A percentile compares a stretch with the other conserved stretches of the same genome.
Conservation (phyloP, 345 rosid genomes). For the Hypericum androsaemum region DNA sequence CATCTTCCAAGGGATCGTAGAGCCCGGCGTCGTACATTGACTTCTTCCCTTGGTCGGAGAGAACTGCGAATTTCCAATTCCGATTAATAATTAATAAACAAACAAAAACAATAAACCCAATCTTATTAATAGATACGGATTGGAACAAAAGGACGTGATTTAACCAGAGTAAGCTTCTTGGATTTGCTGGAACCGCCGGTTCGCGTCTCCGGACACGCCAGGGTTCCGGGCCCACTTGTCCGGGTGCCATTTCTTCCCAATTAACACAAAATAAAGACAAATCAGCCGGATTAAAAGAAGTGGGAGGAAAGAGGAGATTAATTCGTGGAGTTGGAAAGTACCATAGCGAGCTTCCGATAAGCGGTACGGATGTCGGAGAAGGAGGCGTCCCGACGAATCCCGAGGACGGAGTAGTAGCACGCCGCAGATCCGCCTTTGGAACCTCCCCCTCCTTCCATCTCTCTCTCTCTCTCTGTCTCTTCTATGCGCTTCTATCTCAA, state of each 20-base stretch:
- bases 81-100: not conserved
- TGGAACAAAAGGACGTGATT: not conserved
- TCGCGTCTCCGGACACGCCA: slow-evolving; percentile 57
- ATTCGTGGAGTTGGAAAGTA: slow-evolving; percentile 9
- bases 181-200: slow-evolving; percentile 78
- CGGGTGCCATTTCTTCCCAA: slow-evolving; percentile 79
- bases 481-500: not conserved
- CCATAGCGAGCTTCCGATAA: slow-evolving; percentile 88
- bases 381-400: slow-evolving; percentile 72
- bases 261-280: not conserved
- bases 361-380: slow-evolving; percentile 72
- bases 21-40: slow-evolving; percentile 76
- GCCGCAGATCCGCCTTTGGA: slow-evolving; percentile 41
- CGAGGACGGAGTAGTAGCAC: slow-evolving; percentile 65
- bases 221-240: slow-evolving; percentile 55
- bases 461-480: not conserved
- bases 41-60: slow-evolving; percentile 53
- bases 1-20: slow-evolving; percentile 62
- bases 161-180: slow-evolving; percentile 92
- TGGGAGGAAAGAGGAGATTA: not conserved
- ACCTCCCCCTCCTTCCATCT: slow-evolving; percentile 65
- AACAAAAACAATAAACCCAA: not conserved
- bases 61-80: slow-evolving; percentile 25
- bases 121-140: slow-evolving; percentile 12
- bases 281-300: not conserved